Conservation (phyloP, 2,329 filamentous ascomycete genomes). For the Colletotrichum cereale region DNA sequence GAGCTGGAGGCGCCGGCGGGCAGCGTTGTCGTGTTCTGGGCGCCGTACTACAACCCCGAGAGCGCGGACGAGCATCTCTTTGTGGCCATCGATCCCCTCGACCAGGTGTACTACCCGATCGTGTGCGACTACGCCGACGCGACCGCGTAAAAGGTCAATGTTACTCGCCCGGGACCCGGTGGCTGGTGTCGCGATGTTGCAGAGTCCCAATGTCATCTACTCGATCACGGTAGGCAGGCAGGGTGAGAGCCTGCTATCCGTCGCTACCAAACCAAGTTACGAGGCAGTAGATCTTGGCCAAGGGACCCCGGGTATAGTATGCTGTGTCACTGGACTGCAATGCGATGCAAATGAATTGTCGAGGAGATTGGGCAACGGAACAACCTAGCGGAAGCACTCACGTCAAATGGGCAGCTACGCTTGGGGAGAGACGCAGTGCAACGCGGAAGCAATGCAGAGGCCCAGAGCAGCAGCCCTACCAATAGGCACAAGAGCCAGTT, state of each 20-base stretch:
- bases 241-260: constrained; percentile 35
- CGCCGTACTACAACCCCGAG: constrained; percentile 24
- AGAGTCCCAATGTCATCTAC: constrained; percentile 43
- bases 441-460: too few relatives aligned
- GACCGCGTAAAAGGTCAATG: constrained; percentile 43
- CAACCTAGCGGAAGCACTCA: too few relatives aligned
- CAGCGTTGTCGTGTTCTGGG: constrained; percentile 42
- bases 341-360: too few relatives aligned
- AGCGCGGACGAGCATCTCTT: constrained; percentile 39
- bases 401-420: too few relatives aligned
- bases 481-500: not conserved
- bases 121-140: constrained; percentile 47
- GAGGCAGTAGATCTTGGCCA: too few relatives aligned
- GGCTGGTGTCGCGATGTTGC: constrained; percentile 43
- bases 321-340: too few relatives aligned
- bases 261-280: constrained; percentile 6
- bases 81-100: constrained; percentile 42
- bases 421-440: too few relatives aligned
- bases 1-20: constrained; percentile 38
- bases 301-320: too few relatives aligned
- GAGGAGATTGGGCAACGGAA: too few relatives aligned
- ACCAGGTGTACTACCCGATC: constrained; percentile 46
- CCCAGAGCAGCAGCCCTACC: not conserved
- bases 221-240: constrained; percentile 47
- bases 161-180: constrained; percentile 47